Evolutionary conservation across 495 filamentous ascomycete genomes (phyloP), one percentile per base, ranked within the genome.

Genomic region (Jackrogersella minutella): DNA sequence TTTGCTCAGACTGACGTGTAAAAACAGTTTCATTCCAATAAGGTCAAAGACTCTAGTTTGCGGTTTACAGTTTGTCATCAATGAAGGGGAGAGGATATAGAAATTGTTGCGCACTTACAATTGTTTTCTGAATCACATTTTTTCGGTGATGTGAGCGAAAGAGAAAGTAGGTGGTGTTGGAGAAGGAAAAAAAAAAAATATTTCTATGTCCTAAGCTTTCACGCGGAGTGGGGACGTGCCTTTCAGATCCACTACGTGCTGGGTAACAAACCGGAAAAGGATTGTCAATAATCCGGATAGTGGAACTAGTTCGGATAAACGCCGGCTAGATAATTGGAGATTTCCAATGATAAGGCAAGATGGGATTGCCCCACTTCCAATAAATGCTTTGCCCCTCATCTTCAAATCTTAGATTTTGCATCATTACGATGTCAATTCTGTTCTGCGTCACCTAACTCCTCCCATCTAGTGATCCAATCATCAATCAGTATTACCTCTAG

Each of bases 41-140:
- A 84, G 91, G 91, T 98, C 94, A 98, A 97, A 98, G 94, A 98
- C 94, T 98, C 94, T 98, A 98, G 94, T 98, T 98, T 93, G 91
- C 87, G 89, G 93, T 94, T 90, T 93, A 85, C 87, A 84, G 75
- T 46, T 60, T 86, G 79, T 86, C 84, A 85, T 86, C 84, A 86
- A 68, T 58, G 69, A 72, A 77, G 59, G 49, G 17, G 52, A 55
- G 24, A 47, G 14, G 24, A 9, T 2, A 37, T 55, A 37, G 30
- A 50, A 46, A 63, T 31, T 11, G 11, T 16, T 43, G 26, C 10
- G 54, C 3, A 74, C 72, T 70, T 70, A 74, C 72, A 62, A 33
- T 61, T 57, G 40, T 50, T 14, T 30, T 55, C 26, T 8, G n/a
- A 8, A 17, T 11, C 26, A 10, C 16, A 41, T 57, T 13, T 17